A percentile compares a stretch with the other conserved stretches of the same genome.
Evolutionary conservation across 495 filamentous ascomycete genomes (phyloP).

Genomic region (Penicillium goetzii): DNA sequence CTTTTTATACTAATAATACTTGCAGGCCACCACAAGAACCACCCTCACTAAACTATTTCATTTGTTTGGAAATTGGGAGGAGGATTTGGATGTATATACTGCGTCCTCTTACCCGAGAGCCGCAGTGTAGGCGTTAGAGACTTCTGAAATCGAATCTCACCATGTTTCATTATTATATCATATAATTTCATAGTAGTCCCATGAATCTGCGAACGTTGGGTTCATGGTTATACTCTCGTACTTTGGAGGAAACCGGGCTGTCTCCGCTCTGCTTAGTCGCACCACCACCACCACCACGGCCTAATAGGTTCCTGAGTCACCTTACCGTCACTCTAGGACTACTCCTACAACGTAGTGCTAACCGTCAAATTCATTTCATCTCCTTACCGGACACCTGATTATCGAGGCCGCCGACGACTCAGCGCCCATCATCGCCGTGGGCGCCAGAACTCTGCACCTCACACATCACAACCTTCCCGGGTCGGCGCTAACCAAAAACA

Average conservation of each 20-base stretch:
- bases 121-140: conserved; percentile 39
- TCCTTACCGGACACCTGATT: not conserved
- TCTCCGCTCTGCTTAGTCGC: not conserved
- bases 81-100: conserved; percentile 48
- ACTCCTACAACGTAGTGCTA: no score
- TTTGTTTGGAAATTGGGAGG: conserved; percentile 28
- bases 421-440: not conserved
- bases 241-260: not conserved
- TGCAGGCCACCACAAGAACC: conserved; percentile 98
- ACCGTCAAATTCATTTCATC: no score
- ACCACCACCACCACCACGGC: not conserved
- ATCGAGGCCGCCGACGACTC: not conserved
- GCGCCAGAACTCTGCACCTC: conserved; percentile 12
- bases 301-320: not conserved
- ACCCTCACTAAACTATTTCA: conserved; percentile 75
- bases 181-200: not conserved
- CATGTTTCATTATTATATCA: conserved; percentile 31
- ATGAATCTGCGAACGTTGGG: not conserved
- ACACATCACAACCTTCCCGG: conserved; percentile 24
- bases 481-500: conserved; percentile 50
- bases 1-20: conserved; percentile 19
- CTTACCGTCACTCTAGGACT: not conserved
- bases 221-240: not conserved
- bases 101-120: conserved; percentile 34
- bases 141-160: conserved; percentile 28